Percentiles rank a stretch among this genome's conserved stretches.
Conservation (phyloP, 352 stramenopile genomes). For the Paralagenidium karlingii region DNA sequence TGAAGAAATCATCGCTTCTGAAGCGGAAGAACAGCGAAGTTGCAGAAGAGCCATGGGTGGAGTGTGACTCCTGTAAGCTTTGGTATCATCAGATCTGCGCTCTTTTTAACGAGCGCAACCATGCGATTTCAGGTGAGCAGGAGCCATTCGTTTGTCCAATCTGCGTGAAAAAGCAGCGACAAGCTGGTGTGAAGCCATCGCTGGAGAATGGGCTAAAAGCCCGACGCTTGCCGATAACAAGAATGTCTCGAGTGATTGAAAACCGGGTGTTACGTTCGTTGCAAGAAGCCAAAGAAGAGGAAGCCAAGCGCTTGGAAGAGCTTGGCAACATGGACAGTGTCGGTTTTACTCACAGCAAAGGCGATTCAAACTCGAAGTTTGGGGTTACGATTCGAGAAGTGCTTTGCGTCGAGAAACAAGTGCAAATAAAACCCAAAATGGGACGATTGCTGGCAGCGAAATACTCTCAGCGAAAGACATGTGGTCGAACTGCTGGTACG, state of each 20-base stretch:
- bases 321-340: conserved; percentile 78
- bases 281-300: conserved; percentile 59
- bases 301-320: conserved; percentile 64
- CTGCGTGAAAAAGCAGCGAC: conserved; percentile 75
- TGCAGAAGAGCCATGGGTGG: conserved; percentile 95
- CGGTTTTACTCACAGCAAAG: conserved; percentile 32
- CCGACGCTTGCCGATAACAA: conserved; percentile 59
- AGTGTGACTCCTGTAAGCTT: conserved; percentile 96
- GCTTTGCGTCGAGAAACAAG: conserved; percentile 77
- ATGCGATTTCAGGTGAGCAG: conserved; percentile 86
- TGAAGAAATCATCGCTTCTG: conserved; percentile 89
- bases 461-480: conserved; percentile 13
- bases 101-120: conserved; percentile 98
- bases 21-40: conserved; percentile 99
- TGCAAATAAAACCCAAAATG: conserved; percentile 79
- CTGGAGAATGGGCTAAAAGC: conserved; percentile 75
- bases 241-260: conserved; percentile 79
- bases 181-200: conserved; percentile 53
- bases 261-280: conserved; percentile 64
- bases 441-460: conserved; percentile 54
- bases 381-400: conserved; percentile 80
- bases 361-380: conserved; percentile 65
- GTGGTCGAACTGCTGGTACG: conserved; percentile 15
- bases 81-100: conserved; percentile 99
- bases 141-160: conserved; percentile 80